A percentile compares a stretch with the other conserved stretches of the same genome.
These are phyloP conservation scores for Baudoinia panamericana DNA, from an alignment of 495 filamentous ascomycete genomes.

Conservation along the genomic window DNA sequence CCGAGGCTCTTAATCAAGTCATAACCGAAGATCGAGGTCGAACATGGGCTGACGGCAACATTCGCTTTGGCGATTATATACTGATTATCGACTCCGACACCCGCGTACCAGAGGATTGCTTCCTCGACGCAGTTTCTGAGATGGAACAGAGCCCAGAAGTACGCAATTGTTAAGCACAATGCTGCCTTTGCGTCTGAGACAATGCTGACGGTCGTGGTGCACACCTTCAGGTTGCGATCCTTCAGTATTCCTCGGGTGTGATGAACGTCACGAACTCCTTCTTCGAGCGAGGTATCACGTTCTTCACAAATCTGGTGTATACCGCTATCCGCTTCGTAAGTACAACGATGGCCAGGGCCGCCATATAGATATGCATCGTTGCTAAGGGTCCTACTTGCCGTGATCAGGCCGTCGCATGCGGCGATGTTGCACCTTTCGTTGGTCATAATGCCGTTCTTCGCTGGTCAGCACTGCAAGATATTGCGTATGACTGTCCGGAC, in stretches of 20 bases:
- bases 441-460: constrained; percentile 66
- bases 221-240: constrained; percentile 36
- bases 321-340: constrained; percentile 55
- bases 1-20: constrained; percentile 20
- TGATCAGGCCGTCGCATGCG: constrained; percentile 66
- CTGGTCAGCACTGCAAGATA: constrained; percentile 64
- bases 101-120: constrained; percentile 33
- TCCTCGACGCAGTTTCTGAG: constrained; percentile 35
- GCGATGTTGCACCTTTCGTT: constrained; percentile 59
- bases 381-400: too few species aligned
- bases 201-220: too few species aligned
- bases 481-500: constrained; percentile 50
- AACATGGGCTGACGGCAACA: constrained; percentile 30
- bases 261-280: constrained; percentile 34
- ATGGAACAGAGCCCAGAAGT: constrained; percentile 41
- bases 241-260: constrained; percentile 37
- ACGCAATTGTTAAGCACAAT: too few species aligned
- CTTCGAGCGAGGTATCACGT: constrained; percentile 39
- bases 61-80: constrained; percentile 30
- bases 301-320: constrained; percentile 79
- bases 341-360: constrained; percentile 71
- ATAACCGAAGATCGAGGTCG: constrained; percentile 19
- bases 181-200: too few species aligned
- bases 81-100: constrained; percentile 32
- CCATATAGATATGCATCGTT: too few species aligned